A percentile compares a stretch with the other conserved stretches of the same genome.
phyloP scores from a whole-genome alignment of 345 rosid genomes.

The Hevea brasiliensis region DNA sequence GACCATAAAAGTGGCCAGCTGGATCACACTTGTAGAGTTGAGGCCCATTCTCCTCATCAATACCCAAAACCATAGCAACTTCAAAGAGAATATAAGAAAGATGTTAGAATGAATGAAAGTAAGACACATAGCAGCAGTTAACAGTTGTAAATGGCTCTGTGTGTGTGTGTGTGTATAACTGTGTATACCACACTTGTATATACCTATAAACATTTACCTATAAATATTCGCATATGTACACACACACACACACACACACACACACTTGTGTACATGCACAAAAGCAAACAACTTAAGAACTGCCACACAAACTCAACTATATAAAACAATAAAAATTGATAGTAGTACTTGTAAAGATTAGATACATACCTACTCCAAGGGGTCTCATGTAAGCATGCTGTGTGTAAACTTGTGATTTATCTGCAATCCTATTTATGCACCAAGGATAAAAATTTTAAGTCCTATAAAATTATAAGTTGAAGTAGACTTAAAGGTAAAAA shows the following conservation, averaged over 20 bases:
- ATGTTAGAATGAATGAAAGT: background rate
- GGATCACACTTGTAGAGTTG: slow-evolving; percentile 96
- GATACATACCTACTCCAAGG: slow-evolving; percentile 87
- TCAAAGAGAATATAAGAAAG: slow-evolving; percentile 16
- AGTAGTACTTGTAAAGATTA: slow-evolving; percentile 6
- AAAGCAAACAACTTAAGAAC: background rate
- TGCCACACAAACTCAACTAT: background rate
- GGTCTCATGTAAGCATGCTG: slow-evolving; percentile 99
- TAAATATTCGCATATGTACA: too few relatives aligned
- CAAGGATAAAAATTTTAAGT: background rate
- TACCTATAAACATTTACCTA: too few relatives aligned
- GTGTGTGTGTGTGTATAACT: background rate
- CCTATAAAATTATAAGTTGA: background rate
- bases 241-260: too few relatives aligned
- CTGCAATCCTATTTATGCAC: slow-evolving; percentile 73
- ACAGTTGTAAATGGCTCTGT: background rate
- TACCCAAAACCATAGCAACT: slow-evolving; percentile 98
- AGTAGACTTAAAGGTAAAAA: background rate
- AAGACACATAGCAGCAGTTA: slow-evolving; percentile 1
- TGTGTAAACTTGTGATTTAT: slow-evolving; percentile 95
- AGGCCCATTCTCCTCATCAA: slow-evolving; percentile 96
- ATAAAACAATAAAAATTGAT: background rate
- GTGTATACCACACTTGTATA: too few relatives aligned
- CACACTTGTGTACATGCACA: background rate
- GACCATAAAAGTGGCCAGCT: slow-evolving; percentile 97